Conservation (phyloP, 2,329 filamentous ascomycete genomes). For the Penicillium sp. region DNA sequence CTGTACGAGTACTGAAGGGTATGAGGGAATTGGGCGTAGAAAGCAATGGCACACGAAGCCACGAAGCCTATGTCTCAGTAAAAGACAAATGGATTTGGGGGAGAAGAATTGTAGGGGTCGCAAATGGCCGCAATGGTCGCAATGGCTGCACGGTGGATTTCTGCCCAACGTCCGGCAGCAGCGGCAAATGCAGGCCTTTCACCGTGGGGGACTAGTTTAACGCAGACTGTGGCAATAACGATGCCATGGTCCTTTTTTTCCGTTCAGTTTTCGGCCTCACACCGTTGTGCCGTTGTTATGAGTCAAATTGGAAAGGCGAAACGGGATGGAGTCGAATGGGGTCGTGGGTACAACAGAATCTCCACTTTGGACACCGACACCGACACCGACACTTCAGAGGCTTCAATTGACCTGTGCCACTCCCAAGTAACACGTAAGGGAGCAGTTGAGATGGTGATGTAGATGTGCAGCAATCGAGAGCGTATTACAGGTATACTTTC, state of each 20-base stretch:
- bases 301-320: constrained; percentile 5
- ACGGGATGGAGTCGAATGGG: constrained; percentile 7
- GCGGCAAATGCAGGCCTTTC: constrained; percentile 30
- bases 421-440: constrained; percentile 5
- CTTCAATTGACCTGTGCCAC: constrained; percentile 2
- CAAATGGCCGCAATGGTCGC: constrained; percentile 16
- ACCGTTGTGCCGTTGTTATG: neutral
- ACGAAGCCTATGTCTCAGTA: constrained; percentile 11
- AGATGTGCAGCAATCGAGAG: constrained; percentile 3
- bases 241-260: neutral
- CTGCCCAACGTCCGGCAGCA: constrained; percentile 30
- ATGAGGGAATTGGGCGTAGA: neutral
- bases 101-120: neutral
- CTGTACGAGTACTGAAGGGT: neutral
- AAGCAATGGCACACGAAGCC: neutral
- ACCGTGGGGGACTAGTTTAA: constrained; percentile 8
- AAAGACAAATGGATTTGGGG: neutral
- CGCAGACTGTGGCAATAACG: constrained; percentile 1
- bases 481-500: neutral
- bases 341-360: constrained; percentile 11
- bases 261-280: constrained; percentile 5
- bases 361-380: constrained; percentile 19
- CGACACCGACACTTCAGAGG: constrained; percentile 28
- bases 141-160: constrained; percentile 24
- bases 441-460: constrained; percentile 19